Base-by-base conservation (phyloP, 2,329 filamentous ascomycete species). In the Colletotrichum coccodes region DNA sequence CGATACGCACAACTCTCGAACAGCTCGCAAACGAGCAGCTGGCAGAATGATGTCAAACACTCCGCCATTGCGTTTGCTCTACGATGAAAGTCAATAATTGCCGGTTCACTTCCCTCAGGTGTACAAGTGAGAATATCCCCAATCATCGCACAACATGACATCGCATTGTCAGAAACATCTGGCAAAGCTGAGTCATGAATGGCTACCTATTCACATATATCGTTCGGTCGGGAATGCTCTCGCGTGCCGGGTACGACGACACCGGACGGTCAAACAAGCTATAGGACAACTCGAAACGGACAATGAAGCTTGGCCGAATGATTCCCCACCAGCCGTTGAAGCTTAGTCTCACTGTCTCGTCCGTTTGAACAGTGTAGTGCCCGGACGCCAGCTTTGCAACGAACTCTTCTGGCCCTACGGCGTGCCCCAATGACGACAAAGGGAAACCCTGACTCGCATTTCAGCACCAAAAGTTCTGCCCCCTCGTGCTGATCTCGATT, bases 401-500 rank as follows among this genome's bases (percentile, higher is more conserved):
- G 53, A 64, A 68, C 53, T 12, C 36, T 58, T 52, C 34, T 50
- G 36, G 56, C 21, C 52, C 6, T 40, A 21, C 14, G 36, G 23
- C 21, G 6, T 30, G 18, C 60, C 32, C 23, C 52, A 57, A 64
- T 58, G 52, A 64, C 60, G 60, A 53, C 46, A 53, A 46, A 32
- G 8, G 44, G 14, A 38, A 64, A 34, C 52, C 23, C 60, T 68
- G 60, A 68, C 52, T 68, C 46, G 46, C 23, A 53, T 34, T 23
- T 36, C n/a, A 5, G 30, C 46, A 38, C 52, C 16, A 23, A 53
- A 53, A 63, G 38, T 21, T 64, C n/a, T 54, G 21, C 34, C 30
- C 38, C 54, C 62, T 60, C 46, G 54, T 61, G 63, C 40, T 52
- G 42, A 68, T 64, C 60, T 64, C 11, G 64, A 53, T 53, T 34